Conservation (phyloP, 129 eudicot genomes). For the Flaveria sonorensis region DNA sequence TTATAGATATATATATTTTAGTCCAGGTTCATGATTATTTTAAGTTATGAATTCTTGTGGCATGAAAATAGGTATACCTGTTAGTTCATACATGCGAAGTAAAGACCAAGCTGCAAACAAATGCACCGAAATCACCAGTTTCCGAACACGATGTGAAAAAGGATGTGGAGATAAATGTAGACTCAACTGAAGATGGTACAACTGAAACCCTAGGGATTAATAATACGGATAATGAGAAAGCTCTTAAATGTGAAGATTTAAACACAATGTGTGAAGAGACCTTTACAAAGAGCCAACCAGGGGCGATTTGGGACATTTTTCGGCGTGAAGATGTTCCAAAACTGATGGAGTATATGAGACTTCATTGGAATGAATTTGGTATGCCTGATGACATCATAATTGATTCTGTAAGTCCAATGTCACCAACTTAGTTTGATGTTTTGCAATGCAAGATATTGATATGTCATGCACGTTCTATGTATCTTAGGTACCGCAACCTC, state of each 20-base stretch:
- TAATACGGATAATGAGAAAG: conserved; percentile 29
- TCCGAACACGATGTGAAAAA: conserved; percentile 26
- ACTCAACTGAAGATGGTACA: conserved; percentile 37
- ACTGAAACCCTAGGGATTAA: conserved; percentile 36
- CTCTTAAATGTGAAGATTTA: conserved; percentile 45
- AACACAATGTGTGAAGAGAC: conserved; percentile 35
- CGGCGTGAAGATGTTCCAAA: conserved; percentile 81
- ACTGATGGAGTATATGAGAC: conserved; percentile 58
- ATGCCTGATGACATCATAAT: conserved; percentile 34
- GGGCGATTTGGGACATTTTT: conserved; percentile 89
- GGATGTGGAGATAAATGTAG: conserved; percentile 33
- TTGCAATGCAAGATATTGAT: not conserved
- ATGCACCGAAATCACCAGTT: conserved; percentile 37
- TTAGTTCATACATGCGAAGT: conserved; percentile 78
- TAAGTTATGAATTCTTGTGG: conserved; percentile 21
- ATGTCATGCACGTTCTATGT: conserved; percentile 16
- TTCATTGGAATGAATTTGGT: conserved; percentile 62
- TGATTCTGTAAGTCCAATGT: conserved; percentile 47
- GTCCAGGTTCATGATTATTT: conserved; percentile 24
- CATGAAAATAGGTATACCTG: conserved; percentile 66
- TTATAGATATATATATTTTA: not conserved
- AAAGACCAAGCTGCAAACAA: conserved; percentile 38
- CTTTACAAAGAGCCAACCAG: conserved; percentile 44
- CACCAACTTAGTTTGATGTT: conserved; percentile 5
- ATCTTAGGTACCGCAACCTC: conserved; percentile 57